These are phyloP conservation scores for Aspergillus funiculosus DNA, from an alignment of 495 filamentous ascomycete genomes.

Conservation along the genomic window DNA sequence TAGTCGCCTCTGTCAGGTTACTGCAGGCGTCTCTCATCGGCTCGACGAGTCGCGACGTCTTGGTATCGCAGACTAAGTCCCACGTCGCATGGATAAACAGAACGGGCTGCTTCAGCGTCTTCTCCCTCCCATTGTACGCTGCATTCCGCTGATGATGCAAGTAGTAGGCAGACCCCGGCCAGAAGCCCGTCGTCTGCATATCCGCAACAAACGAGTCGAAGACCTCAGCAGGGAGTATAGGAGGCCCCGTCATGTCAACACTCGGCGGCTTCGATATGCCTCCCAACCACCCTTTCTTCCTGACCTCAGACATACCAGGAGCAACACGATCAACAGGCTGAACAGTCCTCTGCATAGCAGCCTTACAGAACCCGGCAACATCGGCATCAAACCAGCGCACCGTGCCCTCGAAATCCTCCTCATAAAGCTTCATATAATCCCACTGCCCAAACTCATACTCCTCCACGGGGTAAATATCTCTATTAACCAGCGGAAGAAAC, in stretches of 20 bases:
- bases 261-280: neutral
- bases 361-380: conserved; percentile 3
- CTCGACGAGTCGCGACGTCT: neutral
- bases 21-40: conserved; percentile 1
- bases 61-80: conserved; percentile 7
- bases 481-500: conserved; percentile 2
- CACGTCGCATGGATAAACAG: conserved; percentile 7
- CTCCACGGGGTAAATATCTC: neutral
- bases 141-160: conserved; percentile 5
- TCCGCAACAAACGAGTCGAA: conserved; percentile 4
- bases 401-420: conserved; percentile 3
- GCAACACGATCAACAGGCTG: too few species aligned
- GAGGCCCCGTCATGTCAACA: conserved; percentile 2
- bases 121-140: conserved; percentile 2
- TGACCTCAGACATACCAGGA: too few species aligned
- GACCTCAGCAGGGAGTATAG: conserved; percentile 2
- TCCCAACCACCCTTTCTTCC: too few species aligned
- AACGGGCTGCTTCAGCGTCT: neutral
- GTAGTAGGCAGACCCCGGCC: conserved; percentile 7
- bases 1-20: conserved; percentile 6
- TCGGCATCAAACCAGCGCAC: conserved; percentile 1
- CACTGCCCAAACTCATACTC: conserved; percentile 8
- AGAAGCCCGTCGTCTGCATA: conserved; percentile 7
- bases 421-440: conserved; percentile 6
- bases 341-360: neutral